Conservation (phyloP, 2,329 filamentous ascomycete genomes). For the Neonectria neomacrospora region DNA sequence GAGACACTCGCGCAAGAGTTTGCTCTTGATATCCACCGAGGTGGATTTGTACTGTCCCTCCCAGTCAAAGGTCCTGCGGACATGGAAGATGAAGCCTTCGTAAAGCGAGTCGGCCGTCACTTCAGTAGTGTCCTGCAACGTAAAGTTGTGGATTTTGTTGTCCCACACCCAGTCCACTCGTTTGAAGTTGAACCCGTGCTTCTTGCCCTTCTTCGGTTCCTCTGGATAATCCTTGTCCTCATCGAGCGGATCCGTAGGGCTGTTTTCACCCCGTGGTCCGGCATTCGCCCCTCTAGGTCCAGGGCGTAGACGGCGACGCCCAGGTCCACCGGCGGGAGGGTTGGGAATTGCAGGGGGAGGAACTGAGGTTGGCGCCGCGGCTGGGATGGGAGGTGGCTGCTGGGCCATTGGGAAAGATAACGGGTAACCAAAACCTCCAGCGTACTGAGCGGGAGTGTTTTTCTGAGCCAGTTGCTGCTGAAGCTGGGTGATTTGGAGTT, state of each 20-base stretch:
- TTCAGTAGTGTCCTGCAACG: slow-evolving; percentile 65
- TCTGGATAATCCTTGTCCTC: slow-evolving; percentile 8
- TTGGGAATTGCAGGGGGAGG: background rate
- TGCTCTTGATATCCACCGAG: slow-evolving; percentile 86
- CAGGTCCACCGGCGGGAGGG: background rate
- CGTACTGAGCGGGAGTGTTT: slow-evolving; percentile 7
- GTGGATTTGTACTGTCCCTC: slow-evolving; percentile 82
- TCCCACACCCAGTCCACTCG: slow-evolving; percentile 68
- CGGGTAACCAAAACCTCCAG: slow-evolving; percentile 11
- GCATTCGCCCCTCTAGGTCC: background rate
- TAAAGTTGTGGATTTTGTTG: slow-evolving; percentile 60
- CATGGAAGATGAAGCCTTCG: slow-evolving; percentile 84
- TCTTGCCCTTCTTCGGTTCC: slow-evolving; percentile 29
- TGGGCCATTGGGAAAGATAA: background rate
- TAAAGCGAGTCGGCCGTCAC: slow-evolving; percentile 65
- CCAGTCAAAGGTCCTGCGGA: slow-evolving; percentile 84
- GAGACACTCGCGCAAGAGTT: slow-evolving; percentile 74
- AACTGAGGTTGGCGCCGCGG: background rate
- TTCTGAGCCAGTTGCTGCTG: slow-evolving; percentile 36
- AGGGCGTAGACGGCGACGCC: background rate
- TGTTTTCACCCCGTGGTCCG: background rate
- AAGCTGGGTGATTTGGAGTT: slow-evolving; percentile 43
- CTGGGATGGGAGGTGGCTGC: slow-evolving; percentile 1
- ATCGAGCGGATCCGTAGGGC: slow-evolving; percentile 13
- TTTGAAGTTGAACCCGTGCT: slow-evolving; percentile 54